Percentiles rank a stretch among this genome's conserved stretches.
These are phyloP conservation scores for Yamadazyma ubonensis DNA, from an alignment of 805 yeast genomes.

Conservation along the genomic window DNA sequence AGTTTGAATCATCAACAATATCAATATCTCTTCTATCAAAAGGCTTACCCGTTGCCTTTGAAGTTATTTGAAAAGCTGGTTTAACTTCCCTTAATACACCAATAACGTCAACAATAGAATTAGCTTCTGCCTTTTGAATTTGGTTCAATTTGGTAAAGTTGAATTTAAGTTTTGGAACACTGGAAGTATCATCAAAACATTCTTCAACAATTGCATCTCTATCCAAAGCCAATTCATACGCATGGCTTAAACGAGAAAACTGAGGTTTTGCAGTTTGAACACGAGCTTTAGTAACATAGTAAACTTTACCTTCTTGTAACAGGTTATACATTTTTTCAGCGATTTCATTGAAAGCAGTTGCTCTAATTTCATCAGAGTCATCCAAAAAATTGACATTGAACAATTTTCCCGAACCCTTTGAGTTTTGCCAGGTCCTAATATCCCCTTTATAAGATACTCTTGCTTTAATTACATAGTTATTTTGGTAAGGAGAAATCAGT, in stretches of 20 bases:
- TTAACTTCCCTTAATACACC: conserved; percentile 81
- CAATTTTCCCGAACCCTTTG: conserved; percentile 84
- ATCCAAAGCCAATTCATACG: conserved; percentile 82
- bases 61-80: conserved; percentile 73
- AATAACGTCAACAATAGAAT: conserved; percentile 77
- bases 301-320: conserved; percentile 86
- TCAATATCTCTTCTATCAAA: conserved; percentile 88
- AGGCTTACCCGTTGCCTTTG: conserved; percentile 85
- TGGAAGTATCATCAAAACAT: conserved; percentile 50
- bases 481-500: conserved; percentile 87
- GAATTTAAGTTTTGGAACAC: conserved; percentile 78
- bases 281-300: conserved; percentile 77
- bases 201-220: conserved; percentile 75
- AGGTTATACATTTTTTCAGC: conserved; percentile 77
- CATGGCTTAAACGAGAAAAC: conserved; percentile 80
- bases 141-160: conserved; percentile 69
- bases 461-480: conserved; percentile 89
- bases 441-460: conserved; percentile 88
- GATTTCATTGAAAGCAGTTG: conserved; percentile 87
- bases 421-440: conserved; percentile 82
- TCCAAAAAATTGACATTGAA: conserved; percentile 87
- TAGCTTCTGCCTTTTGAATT: conserved; percentile 65
- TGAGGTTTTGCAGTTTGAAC: conserved; percentile 82
- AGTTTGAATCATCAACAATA: conserved; percentile 81
- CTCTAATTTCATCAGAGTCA: conserved; percentile 94